A percentile compares a stretch with the other conserved stretches of the same genome.
These are phyloP conservation scores for Megacollybia marginata DNA, from an alignment of 768 basidiomycete genomes.

Conservation along the genomic window DNA sequence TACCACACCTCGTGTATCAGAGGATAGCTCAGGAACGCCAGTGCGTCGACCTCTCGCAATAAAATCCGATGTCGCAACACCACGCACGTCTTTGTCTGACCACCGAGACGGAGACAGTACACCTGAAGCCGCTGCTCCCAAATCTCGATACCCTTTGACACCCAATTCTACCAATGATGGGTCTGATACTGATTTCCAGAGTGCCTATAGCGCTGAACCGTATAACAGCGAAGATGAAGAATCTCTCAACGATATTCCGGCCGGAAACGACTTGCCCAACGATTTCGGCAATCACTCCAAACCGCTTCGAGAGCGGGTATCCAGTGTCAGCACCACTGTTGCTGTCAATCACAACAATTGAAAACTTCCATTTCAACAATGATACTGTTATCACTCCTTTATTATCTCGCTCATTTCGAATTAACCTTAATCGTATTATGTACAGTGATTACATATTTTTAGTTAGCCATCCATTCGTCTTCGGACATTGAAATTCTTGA, in stretches of 20 bases:
- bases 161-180: slow-evolving; percentile 48
- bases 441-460: background rate
- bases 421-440: no score
- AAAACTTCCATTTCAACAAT: no score
- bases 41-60: background rate
- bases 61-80: background rate
- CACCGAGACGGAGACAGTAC: background rate
- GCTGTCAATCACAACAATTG: no score
- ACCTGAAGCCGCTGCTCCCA: no score
- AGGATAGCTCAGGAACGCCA: slow-evolving; percentile 7
- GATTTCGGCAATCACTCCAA: slow-evolving; percentile 20
- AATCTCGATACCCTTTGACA: background rate
- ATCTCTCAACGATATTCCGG: slow-evolving; percentile 17
- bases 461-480: slow-evolving; percentile 43
- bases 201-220: slow-evolving; percentile 74
- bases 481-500: slow-evolving; percentile 68
- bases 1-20: slow-evolving; percentile 10
- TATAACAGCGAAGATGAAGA: slow-evolving; percentile 34
- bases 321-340: slow-evolving; percentile 46
- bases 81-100: background rate
- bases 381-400: no score
- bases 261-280: slow-evolving; percentile 19
- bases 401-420: no score
- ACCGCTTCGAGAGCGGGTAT: slow-evolving; percentile 43
- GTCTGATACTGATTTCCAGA: slow-evolving; percentile 83